A percentile compares a stretch with the other conserved stretches of the same genome.
Conservation (phyloP, 192 early-diverging fungal species). For the Kickxella alabastrina region DNA sequence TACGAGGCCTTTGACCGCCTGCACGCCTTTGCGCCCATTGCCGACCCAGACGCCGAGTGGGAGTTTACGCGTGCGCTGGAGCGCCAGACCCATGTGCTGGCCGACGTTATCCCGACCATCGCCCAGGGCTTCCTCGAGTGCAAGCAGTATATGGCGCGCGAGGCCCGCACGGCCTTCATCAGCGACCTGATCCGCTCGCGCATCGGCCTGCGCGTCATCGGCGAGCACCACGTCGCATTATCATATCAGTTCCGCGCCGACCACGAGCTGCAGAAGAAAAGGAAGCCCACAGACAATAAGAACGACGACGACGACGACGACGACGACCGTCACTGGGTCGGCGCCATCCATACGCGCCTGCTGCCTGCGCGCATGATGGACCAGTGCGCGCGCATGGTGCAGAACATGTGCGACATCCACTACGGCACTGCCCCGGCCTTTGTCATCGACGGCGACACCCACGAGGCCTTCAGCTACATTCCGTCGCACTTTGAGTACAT, state of each 20-base stretch:
- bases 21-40: conserved; percentile 60
- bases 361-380: conserved; percentile 64
- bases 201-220: conserved; percentile 87
- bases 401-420: conserved; percentile 87
- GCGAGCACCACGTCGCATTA: conserved; percentile 84
- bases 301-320: too few species aligned
- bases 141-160: conserved; percentile 77
- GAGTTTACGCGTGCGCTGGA: conserved; percentile 70
- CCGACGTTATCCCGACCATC: conserved; percentile 85
- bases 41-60: conserved; percentile 53
- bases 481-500: conserved; percentile 94
- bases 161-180: conserved; percentile 68
- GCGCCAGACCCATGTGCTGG: conserved; percentile 70
- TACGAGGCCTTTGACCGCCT: conserved; percentile 73
- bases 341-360: conserved; percentile 79
- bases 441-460: conserved; percentile 55
- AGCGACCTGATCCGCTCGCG: conserved; percentile 87
- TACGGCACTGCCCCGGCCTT: conserved; percentile 78
- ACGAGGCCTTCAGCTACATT: conserved; percentile 63
- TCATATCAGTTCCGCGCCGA: conserved; percentile 52
- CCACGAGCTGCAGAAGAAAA: conserved; percentile 11
- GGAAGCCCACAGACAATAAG: too few species aligned
- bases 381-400: conserved; percentile 66
- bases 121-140: conserved; percentile 89
- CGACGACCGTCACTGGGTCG: conserved; percentile 60